Evolutionary conservation across 2,329 filamentous ascomycete species (phyloP), one percentile per base, ranked within the genome.

Genomic region (Tolypocladium tropicale): DNA sequence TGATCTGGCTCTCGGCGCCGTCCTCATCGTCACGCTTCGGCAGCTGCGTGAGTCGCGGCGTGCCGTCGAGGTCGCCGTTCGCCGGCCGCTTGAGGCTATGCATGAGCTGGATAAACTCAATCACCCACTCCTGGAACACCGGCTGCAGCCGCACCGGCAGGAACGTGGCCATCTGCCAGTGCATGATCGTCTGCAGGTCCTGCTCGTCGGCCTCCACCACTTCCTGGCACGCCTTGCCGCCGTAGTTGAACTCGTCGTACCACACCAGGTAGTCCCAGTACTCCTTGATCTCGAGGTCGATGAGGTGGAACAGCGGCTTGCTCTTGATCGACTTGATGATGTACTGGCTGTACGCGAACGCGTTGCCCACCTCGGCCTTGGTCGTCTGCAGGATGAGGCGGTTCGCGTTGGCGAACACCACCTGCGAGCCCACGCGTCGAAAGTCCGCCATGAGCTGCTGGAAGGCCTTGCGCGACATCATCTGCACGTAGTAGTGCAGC

Each of bases 181-280:
- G 89, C 92, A 99, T 97, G 65, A 99, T 84, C 12, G 89, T 94
- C 64, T 96, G 88, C 16, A 97, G 80, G 3, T 83, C 80, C 68
- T 96, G 91, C 49, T 88, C 84, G 5, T 81, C 77, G 6, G 73
- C 72, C 63, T 93, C 90, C 9, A 88, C 79, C 4, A 96, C 89
- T 64, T 94, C 83, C 53, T 86, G 83, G 62, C 90, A 96, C 4
- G 89, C 94, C 66, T 95, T 95, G 58, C 94, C 94, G 55, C 94
- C 95, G 65, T 97, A 97, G 76, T 99, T 99, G 78, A 93, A 96
- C 72, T 96, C 90, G 64, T 99, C 94, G 63, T 97, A 97, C 94
- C 94, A 99, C 4, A 96, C 85, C 0, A 99, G 83, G 65, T 96
- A 97, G 70, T 99, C 94, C 94, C 94, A 99, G 72, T 96, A 99